These are phyloP conservation scores for Singerocomus inundabilis DNA, from an alignment of 1,284 basidiomycete genomes.

Conservation along the genomic window DNA sequence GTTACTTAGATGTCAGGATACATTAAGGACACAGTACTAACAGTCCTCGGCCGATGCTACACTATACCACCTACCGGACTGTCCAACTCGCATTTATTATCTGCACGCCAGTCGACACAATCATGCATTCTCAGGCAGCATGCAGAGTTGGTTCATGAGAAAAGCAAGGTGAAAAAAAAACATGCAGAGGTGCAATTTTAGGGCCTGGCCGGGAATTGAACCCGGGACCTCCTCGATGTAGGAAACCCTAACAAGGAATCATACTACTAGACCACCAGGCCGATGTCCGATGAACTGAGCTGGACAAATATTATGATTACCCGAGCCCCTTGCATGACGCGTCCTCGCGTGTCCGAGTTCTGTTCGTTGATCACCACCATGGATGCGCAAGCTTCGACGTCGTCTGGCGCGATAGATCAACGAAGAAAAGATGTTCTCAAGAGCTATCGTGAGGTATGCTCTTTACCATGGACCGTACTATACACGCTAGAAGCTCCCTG, in stretches of 20 bases:
- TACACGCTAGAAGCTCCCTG: constrained; percentile 12
- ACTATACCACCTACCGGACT: too few species aligned
- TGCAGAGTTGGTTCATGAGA: too few species aligned
- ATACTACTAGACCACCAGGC: constrained; percentile 74
- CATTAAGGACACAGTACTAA: too few species aligned
- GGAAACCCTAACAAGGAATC: constrained; percentile 63
- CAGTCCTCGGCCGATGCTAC: constrained; percentile 16
- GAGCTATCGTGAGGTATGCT: constrained; percentile 60
- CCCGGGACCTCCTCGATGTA: constrained; percentile 76
- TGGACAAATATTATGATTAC: neutral
- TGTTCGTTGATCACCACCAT: constrained; percentile 37
- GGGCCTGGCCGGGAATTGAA: constrained; percentile 85
- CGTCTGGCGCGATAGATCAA: constrained; percentile 56
- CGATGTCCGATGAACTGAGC: constrained; percentile 11
- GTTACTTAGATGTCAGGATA: constrained; percentile 1
- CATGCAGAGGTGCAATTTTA: too few species aligned
- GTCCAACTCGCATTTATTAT: too few species aligned
- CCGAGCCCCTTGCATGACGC: constrained; percentile 23
- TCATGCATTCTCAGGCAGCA: too few species aligned
- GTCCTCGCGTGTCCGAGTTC: constrained; percentile 20
- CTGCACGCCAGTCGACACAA: too few species aligned
- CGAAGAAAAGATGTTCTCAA: constrained; percentile 65
- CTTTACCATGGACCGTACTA: neutral
- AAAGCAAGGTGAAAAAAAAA: too few species aligned
- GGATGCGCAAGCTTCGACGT: constrained; percentile 54